Evolutionary conservation across 768 basidiomycete species (phyloP).

Genomic region (Tulasnella sp.): DNA sequence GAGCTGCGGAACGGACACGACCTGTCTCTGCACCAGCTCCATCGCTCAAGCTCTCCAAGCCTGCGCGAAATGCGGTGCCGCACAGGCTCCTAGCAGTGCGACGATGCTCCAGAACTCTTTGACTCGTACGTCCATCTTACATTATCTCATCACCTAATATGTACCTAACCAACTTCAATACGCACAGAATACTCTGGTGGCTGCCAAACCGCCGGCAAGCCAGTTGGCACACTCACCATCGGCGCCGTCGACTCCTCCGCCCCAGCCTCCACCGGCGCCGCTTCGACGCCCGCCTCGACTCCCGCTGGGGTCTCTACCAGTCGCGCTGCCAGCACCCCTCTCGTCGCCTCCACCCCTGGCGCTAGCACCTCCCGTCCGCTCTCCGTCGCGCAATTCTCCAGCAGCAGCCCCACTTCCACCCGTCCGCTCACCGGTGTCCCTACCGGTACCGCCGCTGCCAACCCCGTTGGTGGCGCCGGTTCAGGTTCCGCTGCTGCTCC

Average conservation of each 20-base stretch:
- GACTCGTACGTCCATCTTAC: not conserved
- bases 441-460: not conserved
- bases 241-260: not conserved
- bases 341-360: not conserved
- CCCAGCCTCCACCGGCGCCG: not conserved
- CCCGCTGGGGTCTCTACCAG: no score
- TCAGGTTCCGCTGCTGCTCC: not conserved
- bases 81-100: not conserved
- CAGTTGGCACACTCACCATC: not conserved
- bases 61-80: not conserved
- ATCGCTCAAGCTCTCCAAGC: not conserved
- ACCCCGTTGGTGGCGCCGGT: not conserved
- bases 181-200: not conserved
- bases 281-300: not conserved
- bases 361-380: not conserved
- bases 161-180: not conserved
- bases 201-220: not conserved
- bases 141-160: not conserved
- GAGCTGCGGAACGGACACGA: not conserved
- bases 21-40: not conserved
- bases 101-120: not conserved
- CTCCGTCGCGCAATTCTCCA: not conserved
- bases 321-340: not conserved
- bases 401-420: not conserved
- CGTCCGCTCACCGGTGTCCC: not conserved